Percentiles rank a stretch among this genome's conserved stretches.
These are phyloP conservation scores for Saccharomyces hybrid DNA, from an alignment of 1,139 yeast genomes.

Conservation along the genomic window DNA sequence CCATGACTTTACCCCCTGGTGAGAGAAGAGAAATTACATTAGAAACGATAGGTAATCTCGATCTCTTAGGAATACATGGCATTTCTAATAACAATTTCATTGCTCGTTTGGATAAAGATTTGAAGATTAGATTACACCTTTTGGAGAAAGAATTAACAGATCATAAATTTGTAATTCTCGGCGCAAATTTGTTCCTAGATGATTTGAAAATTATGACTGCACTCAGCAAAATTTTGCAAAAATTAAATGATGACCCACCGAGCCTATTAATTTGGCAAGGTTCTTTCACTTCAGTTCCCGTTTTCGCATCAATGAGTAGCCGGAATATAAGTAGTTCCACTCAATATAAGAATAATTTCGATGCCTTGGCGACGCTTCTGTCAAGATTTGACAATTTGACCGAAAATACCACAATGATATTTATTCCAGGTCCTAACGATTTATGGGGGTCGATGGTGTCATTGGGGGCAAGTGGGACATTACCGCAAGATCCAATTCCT, in stretches of 20 bases:
- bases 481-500: slow-evolving; percentile 74
- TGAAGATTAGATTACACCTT: slow-evolving; percentile 46
- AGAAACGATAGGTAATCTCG: slow-evolving; percentile 71
- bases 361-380: slow-evolving; percentile 53
- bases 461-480: slow-evolving; percentile 55
- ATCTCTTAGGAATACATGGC: slow-evolving; percentile 62
- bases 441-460: slow-evolving; percentile 82
- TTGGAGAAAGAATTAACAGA: slow-evolving; percentile 50
- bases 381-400: slow-evolving; percentile 42
- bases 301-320: slow-evolving; percentile 39
- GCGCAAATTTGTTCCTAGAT: slow-evolving; percentile 67
- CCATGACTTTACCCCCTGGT: slow-evolving; percentile 85
- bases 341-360: slow-evolving; percentile 65
- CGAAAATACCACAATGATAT: slow-evolving; percentile 45
- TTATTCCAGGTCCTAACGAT: slow-evolving; percentile 85
- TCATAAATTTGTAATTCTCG: slow-evolving; percentile 61
- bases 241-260: slow-evolving; percentile 47
- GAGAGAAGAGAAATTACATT: slow-evolving; percentile 61
- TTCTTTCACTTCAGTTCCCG: slow-evolving; percentile 62
- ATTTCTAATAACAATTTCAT: slow-evolving; percentile 34
- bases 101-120: slow-evolving; percentile 49
- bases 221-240: slow-evolving; percentile 48
- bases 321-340: slow-evolving; percentile 34
- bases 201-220: slow-evolving; percentile 51
- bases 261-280: slow-evolving; percentile 56